Percentiles rank a stretch among this genome's conserved stretches.
Evolutionary conservation across 1,284 basidiomycete species (phyloP).

Genomic region (Rhodotorula sp.): DNA sequence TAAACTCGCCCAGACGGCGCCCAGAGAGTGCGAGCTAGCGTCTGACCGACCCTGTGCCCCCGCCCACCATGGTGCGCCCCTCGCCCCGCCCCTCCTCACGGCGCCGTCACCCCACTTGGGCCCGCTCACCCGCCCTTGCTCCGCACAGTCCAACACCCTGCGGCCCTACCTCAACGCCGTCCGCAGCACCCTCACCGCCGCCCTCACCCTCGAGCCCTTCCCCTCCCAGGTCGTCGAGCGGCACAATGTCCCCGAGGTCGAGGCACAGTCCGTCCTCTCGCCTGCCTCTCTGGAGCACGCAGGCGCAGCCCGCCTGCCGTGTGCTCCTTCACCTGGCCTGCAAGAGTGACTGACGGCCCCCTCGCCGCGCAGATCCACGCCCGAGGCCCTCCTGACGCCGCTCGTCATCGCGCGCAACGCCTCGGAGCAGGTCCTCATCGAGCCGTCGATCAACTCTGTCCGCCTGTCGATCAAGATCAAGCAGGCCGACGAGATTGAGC

Average conservation of each 20-base stretch:
- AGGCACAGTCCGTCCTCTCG: slow-evolving; percentile 64
- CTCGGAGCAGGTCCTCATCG: slow-evolving; percentile 93
- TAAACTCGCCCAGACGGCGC: neutral
- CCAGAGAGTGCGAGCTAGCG: neutral
- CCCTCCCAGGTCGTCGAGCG: slow-evolving; percentile 94
- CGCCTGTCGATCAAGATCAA: slow-evolving; percentile 97
- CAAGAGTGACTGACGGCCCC: neutral
- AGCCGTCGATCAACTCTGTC: slow-evolving; percentile 95
- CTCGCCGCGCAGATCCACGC: slow-evolving; percentile 62
- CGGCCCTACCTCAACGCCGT: slow-evolving; percentile 96
- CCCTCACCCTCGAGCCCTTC: slow-evolving; percentile 95
- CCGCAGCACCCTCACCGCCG: slow-evolving; percentile 92
- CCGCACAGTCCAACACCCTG: slow-evolving; percentile 63
- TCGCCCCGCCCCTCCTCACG: neutral
- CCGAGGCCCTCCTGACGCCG: slow-evolving; percentile 90
- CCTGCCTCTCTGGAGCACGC: neutral
- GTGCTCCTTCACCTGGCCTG: neutral
- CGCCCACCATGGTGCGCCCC: slow-evolving; percentile 1
- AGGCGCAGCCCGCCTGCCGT: slow-evolving; percentile 48
- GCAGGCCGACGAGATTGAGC: slow-evolving; percentile 98
- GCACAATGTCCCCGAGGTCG: slow-evolving; percentile 94
- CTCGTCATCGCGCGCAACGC: slow-evolving; percentile 94
- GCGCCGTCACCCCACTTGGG: neutral
- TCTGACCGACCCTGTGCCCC: no score
- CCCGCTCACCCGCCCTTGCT: neutral